These are phyloP conservation scores for Prunus dulcis DNA, from an alignment of 306 rosid species.

Conservation along the genomic window DNA sequence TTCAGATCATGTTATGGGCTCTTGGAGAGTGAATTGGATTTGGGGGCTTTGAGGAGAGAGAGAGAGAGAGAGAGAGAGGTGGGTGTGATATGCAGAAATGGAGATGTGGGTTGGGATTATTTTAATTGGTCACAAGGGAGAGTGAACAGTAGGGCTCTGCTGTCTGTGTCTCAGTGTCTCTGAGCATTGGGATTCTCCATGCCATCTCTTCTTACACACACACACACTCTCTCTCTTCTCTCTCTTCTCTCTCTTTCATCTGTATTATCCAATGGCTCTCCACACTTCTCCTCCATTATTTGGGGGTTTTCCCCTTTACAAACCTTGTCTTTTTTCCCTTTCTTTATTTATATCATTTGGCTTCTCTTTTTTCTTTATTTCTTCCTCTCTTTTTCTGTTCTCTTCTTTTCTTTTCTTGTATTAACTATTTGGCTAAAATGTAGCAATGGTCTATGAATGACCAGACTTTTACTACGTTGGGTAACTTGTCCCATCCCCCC, in stretches of 20 bases:
- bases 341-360: neutral
- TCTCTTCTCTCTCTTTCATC: conserved; percentile 38
- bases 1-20: conserved; percentile 36
- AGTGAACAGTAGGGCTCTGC: conserved; percentile 48
- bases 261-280: conserved; percentile 57
- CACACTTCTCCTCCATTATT: conserved; percentile 54
- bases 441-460: too few relatives aligned
- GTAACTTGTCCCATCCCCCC: too few relatives aligned
- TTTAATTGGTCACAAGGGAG: conserved; percentile 46
- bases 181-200: conserved; percentile 68
- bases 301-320: conserved; percentile 28
- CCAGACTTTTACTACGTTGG: too few relatives aligned
- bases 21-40: conserved; percentile 15
- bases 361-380: neutral
- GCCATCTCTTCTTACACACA: conserved; percentile 34
- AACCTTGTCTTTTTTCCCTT: conserved; percentile 26
- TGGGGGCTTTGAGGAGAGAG: conserved; percentile 21
- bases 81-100: neutral
- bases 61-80: conserved; percentile 5
- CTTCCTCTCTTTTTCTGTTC: neutral
- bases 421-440: too few relatives aligned
- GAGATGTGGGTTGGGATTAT: conserved; percentile 28
- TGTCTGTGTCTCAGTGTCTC: conserved; percentile 64
- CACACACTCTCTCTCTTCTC: conserved; percentile 19
- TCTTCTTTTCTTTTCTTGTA: neutral